phyloP scores from a whole-genome alignment of 129 eudicot genomes.

The Silybum marianum region DNA sequence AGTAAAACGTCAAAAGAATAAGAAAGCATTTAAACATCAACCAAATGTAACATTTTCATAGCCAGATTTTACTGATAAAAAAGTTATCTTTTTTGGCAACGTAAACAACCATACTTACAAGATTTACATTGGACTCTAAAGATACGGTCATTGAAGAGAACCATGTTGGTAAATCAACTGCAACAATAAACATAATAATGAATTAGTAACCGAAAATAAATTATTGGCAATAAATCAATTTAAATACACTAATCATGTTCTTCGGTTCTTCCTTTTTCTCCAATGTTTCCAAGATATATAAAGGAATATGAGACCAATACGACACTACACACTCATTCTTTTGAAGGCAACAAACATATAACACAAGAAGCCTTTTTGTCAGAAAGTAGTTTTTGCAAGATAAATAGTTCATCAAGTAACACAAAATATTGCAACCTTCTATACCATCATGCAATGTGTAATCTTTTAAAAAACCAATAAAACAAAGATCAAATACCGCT shows the following conservation, averaged over 20 bases:
- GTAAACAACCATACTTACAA: slow-evolving; percentile 60
- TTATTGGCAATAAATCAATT: background rate
- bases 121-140: slow-evolving; percentile 69
- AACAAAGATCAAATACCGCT: slow-evolving; percentile 9
- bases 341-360: slow-evolving; percentile 12
- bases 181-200: slow-evolving; percentile 33
- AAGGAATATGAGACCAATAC: background rate
- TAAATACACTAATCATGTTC: background rate
- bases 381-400: slow-evolving; percentile 9
- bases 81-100: slow-evolving; percentile 4
- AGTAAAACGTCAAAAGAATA: slow-evolving; percentile 3
- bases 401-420: background rate
- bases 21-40: background rate
- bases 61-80: background rate
- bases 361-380: background rate
- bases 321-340: background rate
- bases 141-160: slow-evolving; percentile 74
- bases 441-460: slow-evolving; percentile 2
- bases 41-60: slow-evolving; percentile 2
- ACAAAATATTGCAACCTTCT: background rate
- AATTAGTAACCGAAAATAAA: slow-evolving; percentile 19
- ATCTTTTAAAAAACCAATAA: background rate
- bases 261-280: background rate
- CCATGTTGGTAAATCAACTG: slow-evolving; percentile 96
- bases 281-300: background rate